These are phyloP conservation scores for Chlorella vulgaris DNA, from an alignment of 139 green algal species.

Conservation along the genomic window DNA sequence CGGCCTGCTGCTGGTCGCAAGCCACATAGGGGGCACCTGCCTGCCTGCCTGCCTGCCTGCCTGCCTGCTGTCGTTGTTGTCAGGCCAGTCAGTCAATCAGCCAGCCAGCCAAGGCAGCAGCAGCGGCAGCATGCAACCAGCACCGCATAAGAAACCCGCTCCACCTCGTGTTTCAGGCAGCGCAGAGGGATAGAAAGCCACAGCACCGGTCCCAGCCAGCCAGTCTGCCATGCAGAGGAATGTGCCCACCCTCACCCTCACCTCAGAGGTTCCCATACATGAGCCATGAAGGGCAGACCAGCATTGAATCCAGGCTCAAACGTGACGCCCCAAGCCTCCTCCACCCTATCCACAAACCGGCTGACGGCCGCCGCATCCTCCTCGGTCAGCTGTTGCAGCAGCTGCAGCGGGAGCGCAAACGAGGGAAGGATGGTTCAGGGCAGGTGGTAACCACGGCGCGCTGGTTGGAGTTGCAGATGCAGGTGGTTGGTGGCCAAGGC, in stretches of 20 bases:
- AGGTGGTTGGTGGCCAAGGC: not conserved
- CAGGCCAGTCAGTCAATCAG: no score
- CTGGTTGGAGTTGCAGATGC: no score
- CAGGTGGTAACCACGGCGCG: no score
- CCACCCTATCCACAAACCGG: slow-evolving; percentile 42
- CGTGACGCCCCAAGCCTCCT: slow-evolving; percentile 42
- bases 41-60: no score
- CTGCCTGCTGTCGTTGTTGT: no score
- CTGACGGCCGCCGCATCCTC: slow-evolving; percentile 1
- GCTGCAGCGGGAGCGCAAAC: not conserved
- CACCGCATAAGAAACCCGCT: no score
- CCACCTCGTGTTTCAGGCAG: no score
- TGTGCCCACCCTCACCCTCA: not conserved
- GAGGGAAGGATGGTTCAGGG: not conserved
- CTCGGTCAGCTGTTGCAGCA: slow-evolving; percentile 16
- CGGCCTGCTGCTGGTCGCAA: not conserved
- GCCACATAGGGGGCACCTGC: no score
- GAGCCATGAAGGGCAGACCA: slow-evolving; percentile 54
- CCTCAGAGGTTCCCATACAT: slow-evolving; percentile 40
- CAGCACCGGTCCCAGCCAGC: no score
- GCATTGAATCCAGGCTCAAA: slow-evolving; percentile 42
- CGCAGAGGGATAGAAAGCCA: no score
- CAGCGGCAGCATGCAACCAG: no score
- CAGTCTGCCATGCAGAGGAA: not conserved
- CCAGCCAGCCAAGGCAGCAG: no score